Base-by-base conservation (phyloP, 108 stramenopile species). In the Stephanodiscus minutulus region DNA sequence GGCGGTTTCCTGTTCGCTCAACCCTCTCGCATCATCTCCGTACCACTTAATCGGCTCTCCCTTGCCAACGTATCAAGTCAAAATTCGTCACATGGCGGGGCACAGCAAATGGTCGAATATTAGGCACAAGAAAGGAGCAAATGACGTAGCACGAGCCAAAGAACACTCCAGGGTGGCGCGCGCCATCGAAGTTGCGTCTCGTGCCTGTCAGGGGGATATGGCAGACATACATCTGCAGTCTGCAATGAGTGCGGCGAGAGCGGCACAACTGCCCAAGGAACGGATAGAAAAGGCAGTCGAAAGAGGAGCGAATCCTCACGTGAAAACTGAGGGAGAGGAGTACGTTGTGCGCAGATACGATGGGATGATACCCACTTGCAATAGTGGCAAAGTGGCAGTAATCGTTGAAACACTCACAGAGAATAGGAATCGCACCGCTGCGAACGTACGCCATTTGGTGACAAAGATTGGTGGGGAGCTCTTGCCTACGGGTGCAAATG, bases 41-140 rank as follows among this genome's bases (percentile, higher is more conserved):
- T 20, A 7, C 6, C 50, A 3, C 27, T 52, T 31, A 2, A 2
- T 49, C 47, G 10, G 29, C n/a, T 53, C 22, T 52, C 63, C 11
- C 10, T 5, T 7, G 20, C 63, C 7, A 21, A 35, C 44, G 43
- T 0, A 24, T 22, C 35, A 43, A 11, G n/a, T 29, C 17, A 31
- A 49, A 36, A n/a, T 37, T 50, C 84, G 88, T 24, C 28, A 53
- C 28, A 71, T 90, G 72, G 89, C 89, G 11, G 89, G 89, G 12
- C 89, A 90, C 72, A 87, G 85, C 63, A 88, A 88, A 69, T 88
- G 87, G 89, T 82, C 83, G 31, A 90, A 90, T 60, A 90, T 90
- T 39, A 84, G 76, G 44, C 85, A 79, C 62, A 86, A 86, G 53
- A 90, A 90, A 69, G 89, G 83, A 3, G 82, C 84, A 63, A 90